Base-by-base conservation (phyloP, 1,139 yeast species). In the Suhomyces taliae region DNA sequence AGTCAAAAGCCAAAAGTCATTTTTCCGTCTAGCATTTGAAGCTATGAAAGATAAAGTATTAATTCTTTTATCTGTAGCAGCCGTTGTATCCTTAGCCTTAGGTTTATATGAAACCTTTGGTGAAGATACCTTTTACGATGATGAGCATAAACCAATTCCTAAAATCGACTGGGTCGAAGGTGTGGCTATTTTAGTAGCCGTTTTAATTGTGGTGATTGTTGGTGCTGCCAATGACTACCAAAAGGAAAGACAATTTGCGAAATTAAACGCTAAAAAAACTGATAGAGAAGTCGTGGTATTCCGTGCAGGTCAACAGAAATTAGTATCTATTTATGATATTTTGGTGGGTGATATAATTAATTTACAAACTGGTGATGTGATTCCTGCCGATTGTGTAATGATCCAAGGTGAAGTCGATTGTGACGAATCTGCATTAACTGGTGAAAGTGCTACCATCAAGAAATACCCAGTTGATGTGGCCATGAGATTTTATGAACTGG, bases 101-200 rank as follows among this genome's bases (percentile, higher is more conserved):
- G 99, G 99, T 0, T 72, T 93, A 19, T 95, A 95, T 65, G 96
- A 93, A 67, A 85, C 96, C 2, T 86, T 90, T 68, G 97, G 95
- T 37, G 88, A 87, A 55, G 90, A 85, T 0, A 75, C 90, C 0
- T 82, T 82, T 59, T 79, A 79, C 58, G 97, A 91, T 62, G 84
- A 80, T 10, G 88, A 89, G 55, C 95, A 96, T 26, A 73, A 80
- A 26, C 72, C 81, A 15, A 63, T 84, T 46, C 97, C 97, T 14
- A 81, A 82, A 57, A 93, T 91, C 27, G 96, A 90, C 62, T 90
- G 97, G 97, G 97, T 95, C 41, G 99, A 93, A 72, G 99, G 99
- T 55, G 96, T 91, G 37, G 99, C 99, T 37, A 95, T 95, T 62
- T 79, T 95, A 56, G 88, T 87, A 15, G 99, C 99, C 14, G 88